phyloP scores from a whole-genome alignment of 1,284 basidiomycete genomes.

The Flammula alnicola region DNA sequence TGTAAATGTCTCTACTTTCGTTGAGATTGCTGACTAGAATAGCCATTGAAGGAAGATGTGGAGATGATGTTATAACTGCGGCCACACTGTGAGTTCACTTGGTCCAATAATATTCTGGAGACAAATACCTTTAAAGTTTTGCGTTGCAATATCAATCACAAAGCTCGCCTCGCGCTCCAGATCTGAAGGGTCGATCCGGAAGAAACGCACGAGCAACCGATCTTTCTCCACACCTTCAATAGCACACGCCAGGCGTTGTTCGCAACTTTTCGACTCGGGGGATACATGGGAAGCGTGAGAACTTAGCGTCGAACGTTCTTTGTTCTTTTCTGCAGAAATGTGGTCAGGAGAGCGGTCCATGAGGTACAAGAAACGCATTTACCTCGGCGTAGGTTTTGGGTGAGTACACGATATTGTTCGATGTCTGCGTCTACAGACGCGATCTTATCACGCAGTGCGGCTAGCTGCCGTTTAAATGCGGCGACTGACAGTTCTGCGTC shows the following conservation, averaged over 20 bases:
- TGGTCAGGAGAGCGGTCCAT: neutral
- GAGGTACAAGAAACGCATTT: conserved; percentile 15
- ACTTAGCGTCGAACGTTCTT: conserved; percentile 67
- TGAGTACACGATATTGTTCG: conserved; percentile 64
- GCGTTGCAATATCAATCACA: conserved; percentile 72
- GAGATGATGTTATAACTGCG: conserved; percentile 73
- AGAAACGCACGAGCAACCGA: conserved; percentile 76
- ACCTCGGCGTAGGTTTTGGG: conserved; percentile 68
- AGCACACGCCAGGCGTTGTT: conserved; percentile 63
- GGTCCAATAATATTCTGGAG: no score
- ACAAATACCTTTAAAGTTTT: conserved; percentile 70
- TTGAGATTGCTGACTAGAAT: conserved; percentile 69
- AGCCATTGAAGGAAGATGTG: conserved; percentile 63
- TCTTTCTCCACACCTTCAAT: conserved; percentile 79
- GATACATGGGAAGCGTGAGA: conserved; percentile 57
- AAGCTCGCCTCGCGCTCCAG: conserved; percentile 71
- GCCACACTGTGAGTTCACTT: no score
- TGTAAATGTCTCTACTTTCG: conserved; percentile 61
- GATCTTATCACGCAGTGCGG: conserved; percentile 61
- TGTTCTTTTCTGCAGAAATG: conserved; percentile 59
- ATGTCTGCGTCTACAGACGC: conserved; percentile 67
- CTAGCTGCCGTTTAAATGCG: conserved; percentile 65
- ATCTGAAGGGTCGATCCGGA: conserved; percentile 63
- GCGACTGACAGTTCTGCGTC: conserved; percentile 68
- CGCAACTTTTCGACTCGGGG: conserved; percentile 62